Conservation (phyloP, 768 basidiomycete species). For the Dendrothele bispora region DNA sequence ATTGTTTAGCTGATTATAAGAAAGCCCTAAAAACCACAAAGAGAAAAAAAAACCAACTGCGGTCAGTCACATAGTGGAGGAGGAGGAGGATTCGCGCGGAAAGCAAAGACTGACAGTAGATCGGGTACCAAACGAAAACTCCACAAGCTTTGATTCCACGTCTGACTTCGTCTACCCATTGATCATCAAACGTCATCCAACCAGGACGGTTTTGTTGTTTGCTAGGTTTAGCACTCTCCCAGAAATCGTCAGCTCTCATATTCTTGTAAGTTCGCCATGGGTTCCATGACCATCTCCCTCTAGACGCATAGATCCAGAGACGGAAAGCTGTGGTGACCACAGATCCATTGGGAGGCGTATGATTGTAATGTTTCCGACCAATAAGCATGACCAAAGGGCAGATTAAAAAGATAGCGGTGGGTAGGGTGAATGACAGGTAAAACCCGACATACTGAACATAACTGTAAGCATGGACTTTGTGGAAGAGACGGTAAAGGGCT, state of each 20-base stretch:
- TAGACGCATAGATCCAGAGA: slow-evolving; percentile 45
- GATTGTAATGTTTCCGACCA: slow-evolving; percentile 54
- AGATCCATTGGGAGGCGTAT: slow-evolving; percentile 62
- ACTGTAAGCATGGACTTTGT: background rate
- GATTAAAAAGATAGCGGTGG: slow-evolving; percentile 59
- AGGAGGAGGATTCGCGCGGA: slow-evolving; percentile 7
- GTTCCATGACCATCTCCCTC: slow-evolving; percentile 55
- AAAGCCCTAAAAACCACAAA: slow-evolving; percentile 43
- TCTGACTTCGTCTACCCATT: slow-evolving; percentile 76
- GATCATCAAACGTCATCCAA: slow-evolving; percentile 81
- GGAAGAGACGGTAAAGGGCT: background rate
- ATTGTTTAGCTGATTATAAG: slow-evolving; percentile 55
- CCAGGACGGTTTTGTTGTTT: slow-evolving; percentile 42
- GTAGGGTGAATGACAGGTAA: slow-evolving; percentile 67
- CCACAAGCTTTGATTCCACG: slow-evolving; percentile 73
- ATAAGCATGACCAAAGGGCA: slow-evolving; percentile 58
- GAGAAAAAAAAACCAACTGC: too few species aligned
- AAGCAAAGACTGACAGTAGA: slow-evolving; percentile 70
- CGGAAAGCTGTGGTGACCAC: slow-evolving; percentile 52
- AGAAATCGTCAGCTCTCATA: slow-evolving; percentile 62
- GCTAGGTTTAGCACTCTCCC: slow-evolving; percentile 73
- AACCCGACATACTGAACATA: slow-evolving; percentile 55
- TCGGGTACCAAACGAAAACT: slow-evolving; percentile 59
- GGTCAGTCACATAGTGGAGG: background rate
- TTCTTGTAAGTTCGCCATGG: slow-evolving; percentile 48